Evolutionary conservation across 768 basidiomycete species (phyloP), one percentile per base, ranked within the genome.

Genomic region (Termitomyces heimii): DNA sequence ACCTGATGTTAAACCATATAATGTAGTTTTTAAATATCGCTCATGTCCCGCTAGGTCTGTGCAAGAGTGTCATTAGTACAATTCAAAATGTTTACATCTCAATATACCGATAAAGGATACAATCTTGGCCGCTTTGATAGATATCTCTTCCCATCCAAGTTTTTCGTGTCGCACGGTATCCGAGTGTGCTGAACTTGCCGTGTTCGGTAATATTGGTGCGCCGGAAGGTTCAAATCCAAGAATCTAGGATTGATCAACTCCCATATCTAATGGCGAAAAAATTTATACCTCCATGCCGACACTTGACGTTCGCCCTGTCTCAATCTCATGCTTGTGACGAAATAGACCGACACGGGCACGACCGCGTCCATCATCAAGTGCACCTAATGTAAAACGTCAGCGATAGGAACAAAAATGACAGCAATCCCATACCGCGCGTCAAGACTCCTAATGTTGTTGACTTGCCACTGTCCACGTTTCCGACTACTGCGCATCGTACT

Each of bases 301-400:
- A 59, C 90, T 93, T 24, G 91, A 94, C 0, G 97, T 99, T 51
- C 97, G 77, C 6, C 96, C 96, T 20, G 89, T 94, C 74, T 98
- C 97, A 53, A 98, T 78, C 71, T 99, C 97, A 66, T 99, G 97
- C 69, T 98, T 97, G 69, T 99, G 97, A 54, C 96, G 80, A 71
- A 98, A 98, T 8, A 99, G 75, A 4, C 87, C 85, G 5, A 98
- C 89, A 53, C 96, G 89, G 0, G 89, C 89, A 50, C 83, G 81
- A 0, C 88, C 89, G 69, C 88, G 76, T 28, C 91, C 90, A 65
- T 94, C 92, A 64, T 94, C 92, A 53, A 92, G 73, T 20, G 81
- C 79, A 52, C 89, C 88, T 91, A 53, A n/a, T n/a, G 16, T 12
- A 40, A 58, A 52, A 55, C 26, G 58, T 70, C 43, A 66, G 55